Conservation (phyloP, 2,329 filamentous ascomycete species). For the Epichloe hybrida region DNA sequence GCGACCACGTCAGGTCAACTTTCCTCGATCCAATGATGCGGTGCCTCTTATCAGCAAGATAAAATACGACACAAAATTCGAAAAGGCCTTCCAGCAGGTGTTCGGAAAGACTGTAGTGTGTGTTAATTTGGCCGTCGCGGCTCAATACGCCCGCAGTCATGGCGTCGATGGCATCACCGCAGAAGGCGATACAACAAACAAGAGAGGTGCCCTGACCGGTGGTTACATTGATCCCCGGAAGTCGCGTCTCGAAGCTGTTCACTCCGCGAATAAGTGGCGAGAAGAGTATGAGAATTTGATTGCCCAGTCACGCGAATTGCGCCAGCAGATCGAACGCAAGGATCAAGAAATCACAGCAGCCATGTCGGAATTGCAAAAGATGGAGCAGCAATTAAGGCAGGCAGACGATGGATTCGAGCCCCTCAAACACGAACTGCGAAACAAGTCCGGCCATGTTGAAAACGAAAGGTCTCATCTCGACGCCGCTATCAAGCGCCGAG, state of each 20-base stretch:
- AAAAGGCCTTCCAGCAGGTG: conserved; percentile 82
- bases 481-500: conserved; percentile 46
- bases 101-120: conserved; percentile 95
- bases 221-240: conserved; percentile 80
- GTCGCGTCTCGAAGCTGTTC: conserved; percentile 77
- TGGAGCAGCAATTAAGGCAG: conserved; percentile 64
- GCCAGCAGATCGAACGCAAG: conserved; percentile 57
- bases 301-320: conserved; percentile 50
- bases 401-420: conserved; percentile 74
- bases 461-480: conserved; percentile 62
- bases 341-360: conserved; percentile 82
- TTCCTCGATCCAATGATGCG: conserved; percentile 77
- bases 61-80: conserved; percentile 60
- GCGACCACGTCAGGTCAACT: conserved; percentile 53
- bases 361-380: conserved; percentile 70
- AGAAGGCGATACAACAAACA: conserved; percentile 89
- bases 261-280: conserved; percentile 60
- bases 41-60: conserved; percentile 79
- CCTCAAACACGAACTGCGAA: conserved; percentile 60
- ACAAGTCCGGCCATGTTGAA: conserved; percentile 62
- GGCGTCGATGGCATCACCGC: conserved; percentile 86
- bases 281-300: conserved; percentile 58
- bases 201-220: conserved; percentile 88
- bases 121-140: conserved; percentile 73
- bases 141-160: conserved; percentile 85